Evolutionary conservation across 768 basidiomycete species (phyloP).

Genomic region (Kwoniella shandongensis): DNA sequence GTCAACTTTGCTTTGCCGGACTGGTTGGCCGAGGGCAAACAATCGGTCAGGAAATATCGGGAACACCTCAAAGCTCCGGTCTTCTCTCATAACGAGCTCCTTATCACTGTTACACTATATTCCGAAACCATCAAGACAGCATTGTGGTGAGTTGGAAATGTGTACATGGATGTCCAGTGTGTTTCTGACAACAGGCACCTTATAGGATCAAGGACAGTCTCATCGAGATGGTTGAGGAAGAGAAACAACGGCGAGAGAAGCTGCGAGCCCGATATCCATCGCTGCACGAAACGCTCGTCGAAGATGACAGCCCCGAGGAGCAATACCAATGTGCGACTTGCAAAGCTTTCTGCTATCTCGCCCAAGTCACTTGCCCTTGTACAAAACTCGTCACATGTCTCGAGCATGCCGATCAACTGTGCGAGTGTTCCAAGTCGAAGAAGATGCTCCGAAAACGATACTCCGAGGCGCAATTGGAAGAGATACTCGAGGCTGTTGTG

Average conservation of each 20-base stretch:
- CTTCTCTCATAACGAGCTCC: conserved; percentile 95
- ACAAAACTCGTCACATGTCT: conserved; percentile 75
- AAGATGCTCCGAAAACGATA: conserved; percentile 75
- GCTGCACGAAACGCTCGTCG: conserved; percentile 70
- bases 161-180: background rate
- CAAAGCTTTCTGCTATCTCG: conserved; percentile 92
- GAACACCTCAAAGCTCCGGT: conserved; percentile 90
- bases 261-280: conserved; percentile 61
- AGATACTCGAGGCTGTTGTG: conserved; percentile 65
- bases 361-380: conserved; percentile 82
- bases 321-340: conserved; percentile 93
- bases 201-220: conserved; percentile 78
- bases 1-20: conserved; percentile 97
- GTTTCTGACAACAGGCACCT: background rate
- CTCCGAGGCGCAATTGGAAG: conserved; percentile 72
- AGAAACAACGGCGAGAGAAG: conserved; percentile 66
- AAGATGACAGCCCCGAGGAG: conserved; percentile 81
- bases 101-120: conserved; percentile 96
- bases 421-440: conserved; percentile 63
- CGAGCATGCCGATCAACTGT: conserved; percentile 76
- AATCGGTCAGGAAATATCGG: conserved; percentile 85
- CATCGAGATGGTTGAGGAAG: conserved; percentile 83
- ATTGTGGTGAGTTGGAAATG: conserved; percentile 67
- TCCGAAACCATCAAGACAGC: conserved; percentile 89
- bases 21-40: conserved; percentile 83